Base-by-base conservation (phyloP, 306 rosid species). In the Datisca glomerata region DNA sequence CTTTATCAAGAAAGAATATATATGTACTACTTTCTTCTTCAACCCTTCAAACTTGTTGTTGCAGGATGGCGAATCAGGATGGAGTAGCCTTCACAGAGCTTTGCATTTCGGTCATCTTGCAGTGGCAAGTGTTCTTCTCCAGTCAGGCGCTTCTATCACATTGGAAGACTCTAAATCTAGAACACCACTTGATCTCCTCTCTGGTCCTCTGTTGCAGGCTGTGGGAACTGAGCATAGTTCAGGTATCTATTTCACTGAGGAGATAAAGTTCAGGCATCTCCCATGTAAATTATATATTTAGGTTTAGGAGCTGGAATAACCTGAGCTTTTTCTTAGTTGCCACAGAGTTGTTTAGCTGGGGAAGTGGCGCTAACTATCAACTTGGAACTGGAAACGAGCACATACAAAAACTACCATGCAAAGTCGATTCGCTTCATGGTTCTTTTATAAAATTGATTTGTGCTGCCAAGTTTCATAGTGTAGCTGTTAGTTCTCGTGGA, bases 331-430 rank as follows among this genome's bases (percentile, higher is more conserved):
- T 41, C 47, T 3, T 42, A 80, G 93, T 77, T 59, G 65, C 74
- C 36, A 80, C 95, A 28, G 97, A 89, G 69, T 80, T 89, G 38
- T 74, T 65, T 56, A 89, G 97, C 49, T 89, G 97, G 97, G 97
- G 97, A 21, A 89, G 95, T 57, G 97, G 97, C 33, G 54, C 93
- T 27, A 89, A 89, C 70, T 80, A 76, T 67, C 97, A 89, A 64
- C 97, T 89, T 65, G 97, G 97, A 65, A 89, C 97, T 55, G 97
- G 97, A 70, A 89, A 89, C 60, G 93, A 73, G 0, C 97, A 77
- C 67, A 54, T 89, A 23, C 93, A 83, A 52, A 89, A 89, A 73
- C 55, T 83, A 25, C 97, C 97, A 12, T 77, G 95, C 55, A 89
- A 83, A 66, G 80, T 89, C 46, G 97, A 89, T 64, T 67, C 94